Percentiles rank a stretch among this genome's conserved stretches.
phyloP scores from a whole-genome alignment of 2,329 filamentous ascomycete species.

The Fonsecaea pedrosoi region DNA sequence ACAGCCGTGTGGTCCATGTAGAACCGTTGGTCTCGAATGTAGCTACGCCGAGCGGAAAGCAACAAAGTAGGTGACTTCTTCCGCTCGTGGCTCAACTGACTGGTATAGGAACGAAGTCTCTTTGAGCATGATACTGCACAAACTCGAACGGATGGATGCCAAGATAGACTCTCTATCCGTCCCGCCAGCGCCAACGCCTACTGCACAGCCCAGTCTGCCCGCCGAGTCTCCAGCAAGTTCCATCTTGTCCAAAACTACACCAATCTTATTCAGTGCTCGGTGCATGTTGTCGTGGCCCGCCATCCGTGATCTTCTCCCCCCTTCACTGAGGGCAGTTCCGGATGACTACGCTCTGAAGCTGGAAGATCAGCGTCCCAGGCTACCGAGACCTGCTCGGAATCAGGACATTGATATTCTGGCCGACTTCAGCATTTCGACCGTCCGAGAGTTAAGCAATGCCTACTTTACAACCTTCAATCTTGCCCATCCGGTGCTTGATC shows the following conservation, averaged over 20 bases:
- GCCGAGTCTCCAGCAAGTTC: not conserved
- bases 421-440: slow-evolving; percentile 53
- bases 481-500: slow-evolving; percentile 59
- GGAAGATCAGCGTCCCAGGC: not conserved
- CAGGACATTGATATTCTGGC: slow-evolving; percentile 50
- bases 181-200: not conserved
- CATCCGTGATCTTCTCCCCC: too few relatives aligned
- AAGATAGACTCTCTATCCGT: slow-evolving; percentile 2
- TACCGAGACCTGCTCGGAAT: not conserved
- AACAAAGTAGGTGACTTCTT: too few relatives aligned
- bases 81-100: too few relatives aligned
- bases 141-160: slow-evolving; percentile 1
- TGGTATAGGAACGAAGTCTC: slow-evolving; percentile 7
- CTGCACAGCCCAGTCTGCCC: too few relatives aligned
- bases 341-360: too few relatives aligned
- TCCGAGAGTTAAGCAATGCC: slow-evolving; percentile 58
- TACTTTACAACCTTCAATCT: slow-evolving; percentile 62
- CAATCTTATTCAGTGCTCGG: too few relatives aligned
- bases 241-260: not conserved
- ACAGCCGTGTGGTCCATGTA: too few relatives aligned
- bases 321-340: too few relatives aligned
- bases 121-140: slow-evolving; percentile 8
- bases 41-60: too few relatives aligned
- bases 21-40: too few relatives aligned
- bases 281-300: too few relatives aligned